Evolutionary conservation across 768 basidiomycete genomes (phyloP), one percentile per base, ranked within the genome.

Genomic region (Pleurotus cornucopiae): DNA sequence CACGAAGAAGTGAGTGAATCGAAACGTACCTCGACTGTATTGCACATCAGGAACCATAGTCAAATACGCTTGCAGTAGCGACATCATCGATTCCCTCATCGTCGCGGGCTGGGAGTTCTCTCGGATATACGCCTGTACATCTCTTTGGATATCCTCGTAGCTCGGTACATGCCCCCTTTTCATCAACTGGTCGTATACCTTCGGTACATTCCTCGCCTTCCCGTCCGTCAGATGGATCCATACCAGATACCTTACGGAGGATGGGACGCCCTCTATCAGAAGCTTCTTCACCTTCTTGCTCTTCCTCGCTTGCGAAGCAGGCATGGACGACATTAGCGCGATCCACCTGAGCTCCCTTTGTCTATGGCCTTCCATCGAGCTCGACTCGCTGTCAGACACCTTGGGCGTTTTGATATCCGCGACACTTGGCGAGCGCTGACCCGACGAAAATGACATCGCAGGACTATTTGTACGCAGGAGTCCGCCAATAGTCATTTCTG

Each of bases 11-110:
- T 6, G 23, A 25, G 23, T 5, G 5, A 25, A 25, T 25, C 3
- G 2, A 5, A 11, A 25, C 23, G 23, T 5, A 25, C 23, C 23
- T 5, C 4, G 23, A 25, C 23, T 72, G 63, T 93, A 94, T 49
- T 77, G 79, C 16, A 91, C 76, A 64, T 94, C 91, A 0, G 91
- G 91, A 0, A 93, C 91, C 91, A 94, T 92, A 14, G 79, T 81
- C 44, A 93, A 67, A 68, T 91, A 93, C 9, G 89, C 89, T 59
- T 89, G 86, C 2, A 86, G 59, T 16, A 89, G 62, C 5, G 80
- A 78, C 20, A 80, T 69, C 6, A 91, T 69, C 0, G 86, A 78
- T 2, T 82, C 79, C 43, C 80, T 75, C 21, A 78, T 77, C 37
- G 76, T 82, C 37, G 81, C 79, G 43, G 89, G 63, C 56, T 86